phyloP scores from a whole-genome alignment of 371 early-diverging fungal genomes.

The Lichtheimia hyalospora region DNA sequence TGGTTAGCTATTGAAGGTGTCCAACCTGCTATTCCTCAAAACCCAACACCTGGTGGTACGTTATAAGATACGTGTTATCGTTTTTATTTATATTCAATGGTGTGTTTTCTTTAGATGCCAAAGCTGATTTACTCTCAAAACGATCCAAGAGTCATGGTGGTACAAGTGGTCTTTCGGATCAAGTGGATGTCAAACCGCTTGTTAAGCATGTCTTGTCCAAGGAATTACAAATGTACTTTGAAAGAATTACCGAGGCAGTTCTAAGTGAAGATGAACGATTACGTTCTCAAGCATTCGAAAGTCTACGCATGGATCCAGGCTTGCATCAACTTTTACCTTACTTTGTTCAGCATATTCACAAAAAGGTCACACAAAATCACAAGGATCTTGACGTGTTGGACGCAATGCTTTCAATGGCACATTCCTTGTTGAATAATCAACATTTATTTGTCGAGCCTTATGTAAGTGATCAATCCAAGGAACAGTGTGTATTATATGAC shows the following conservation, averaged over 20 bases:
- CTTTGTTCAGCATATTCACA: conserved; percentile 95
- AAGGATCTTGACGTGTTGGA: conserved; percentile 68
- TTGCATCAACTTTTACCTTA: conserved; percentile 98
- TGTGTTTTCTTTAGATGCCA: conserved; percentile 46
- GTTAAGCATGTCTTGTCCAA: conserved; percentile 94
- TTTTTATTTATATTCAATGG: too few species aligned
- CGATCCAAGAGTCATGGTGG: conserved; percentile 48
- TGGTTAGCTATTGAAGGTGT: conserved; percentile 99
- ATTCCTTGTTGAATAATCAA: conserved; percentile 87
- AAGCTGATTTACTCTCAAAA: conserved; percentile 54
- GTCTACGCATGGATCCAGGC: conserved; percentile 90
- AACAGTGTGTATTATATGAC: background rate
- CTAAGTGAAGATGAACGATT: conserved; percentile 73
- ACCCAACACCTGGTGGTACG: conserved; percentile 86
- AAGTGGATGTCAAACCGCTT: conserved; percentile 75
- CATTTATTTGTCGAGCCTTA: conserved; percentile 98
- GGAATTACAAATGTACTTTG: conserved; percentile 97
- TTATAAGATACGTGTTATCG: background rate
- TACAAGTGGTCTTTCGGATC: conserved; percentile 31
- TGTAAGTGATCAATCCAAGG: conserved; percentile 47
- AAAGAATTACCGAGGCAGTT: conserved; percentile 90
- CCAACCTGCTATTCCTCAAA: conserved; percentile 98
- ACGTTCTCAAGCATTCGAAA: conserved; percentile 82
- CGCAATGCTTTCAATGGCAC: conserved; percentile 81
- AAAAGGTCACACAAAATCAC: conserved; percentile 80